Base-by-base conservation (phyloP, 306 rosid species). In the Argentina anserina region DNA sequence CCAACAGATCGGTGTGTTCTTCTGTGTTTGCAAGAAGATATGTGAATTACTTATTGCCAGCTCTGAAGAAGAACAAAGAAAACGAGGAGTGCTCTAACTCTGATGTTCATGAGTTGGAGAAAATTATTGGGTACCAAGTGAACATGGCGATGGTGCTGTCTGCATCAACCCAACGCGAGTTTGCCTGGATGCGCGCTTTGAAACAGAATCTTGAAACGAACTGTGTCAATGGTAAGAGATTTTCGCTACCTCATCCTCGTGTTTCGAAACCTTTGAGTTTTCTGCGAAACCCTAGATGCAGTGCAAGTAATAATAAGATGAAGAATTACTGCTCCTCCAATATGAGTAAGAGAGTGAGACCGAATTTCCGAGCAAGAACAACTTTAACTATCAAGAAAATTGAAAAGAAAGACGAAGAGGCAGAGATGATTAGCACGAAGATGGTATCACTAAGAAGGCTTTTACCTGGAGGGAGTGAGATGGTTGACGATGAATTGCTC, bases 71-170 rank as follows among this genome's bases (percentile, higher is more conserved):
- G 81, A 81, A 86, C 28, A 80, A 81, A 41, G 78, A 80, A 45
- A 70, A 75, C 10, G 29, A 56, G 50, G 62, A 70, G 72, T 71
- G n/a, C 42, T 42, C 13, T 7, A 55, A 31, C 29, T 9, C 42
- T 50, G 77, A 83, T 60, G 18, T 60, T 17, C 40, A 60, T 17
- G 65, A 29, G 41, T 9, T 73, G 0, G 67, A 71, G 39, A 78
- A 76, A 59, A 60, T 66, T 47, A 76, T 90, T 12, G 87, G 77
- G 79, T 74, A 78, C 75, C 87, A 89, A 76, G 95, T 86, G 76
- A 87, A 81, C 67, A 87, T 79, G 97, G 97, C 95, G 69, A 75
- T 91, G 90, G 97, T 77, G 31, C 59, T 76, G 10, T 88, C 95
- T 33, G 88, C 89, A 0, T 77, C 75, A 52, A 56, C 41, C 7